Base-by-base conservation (phyloP, 768 basidiomycete species). In the Dentipellis sp. region DNA sequence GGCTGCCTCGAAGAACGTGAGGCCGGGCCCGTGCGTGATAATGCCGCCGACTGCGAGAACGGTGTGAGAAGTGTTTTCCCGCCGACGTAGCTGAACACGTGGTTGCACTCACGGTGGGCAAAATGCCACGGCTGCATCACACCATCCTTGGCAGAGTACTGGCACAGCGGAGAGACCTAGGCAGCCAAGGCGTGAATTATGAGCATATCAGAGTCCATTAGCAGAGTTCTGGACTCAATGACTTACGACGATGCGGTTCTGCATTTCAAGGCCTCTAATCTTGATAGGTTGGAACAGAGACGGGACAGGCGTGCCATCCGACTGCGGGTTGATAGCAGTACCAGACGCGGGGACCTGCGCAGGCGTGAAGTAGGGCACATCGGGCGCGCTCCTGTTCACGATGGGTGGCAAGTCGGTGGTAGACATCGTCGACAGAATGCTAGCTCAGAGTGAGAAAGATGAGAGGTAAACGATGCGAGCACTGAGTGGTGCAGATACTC, bases 1-100 rank as follows among this genome's bases (percentile, higher is more conserved):
- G 0, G 82, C 80, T 1, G 86, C 86, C 68, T 91, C 88, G 21
- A 86, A 68, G 46, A 82, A 72, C 54, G 83, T 75, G 1, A 81
- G 69, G 0, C 82, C 84, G 0, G 85, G 78, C 2, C 75, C 72
- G 12, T 80, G 78, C 6, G 72, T 75, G 50, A 78, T 63, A 51
- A 83, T 79, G 47, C n/a, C 52, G 5, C 53, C 19, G 54, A 34
- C 34, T 22, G 21, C 14, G 23, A 10, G 45, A 29, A 29, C 3
- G 12, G 42, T 1, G 10, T 29, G 40, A 19, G 19, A 42, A 14
- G 40, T 19, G 14, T 14, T 14, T 8, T 14, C 40, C 14, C 40
- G 14, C 14, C 19, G 2, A 42, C 4, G 40, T 19, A 3, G 2
- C 40, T 14, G 14, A 21, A 42, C 12, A 49, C 6, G 37, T 37